Evolutionary conservation across 1,284 basidiomycete genomes (phyloP), one percentile per base, ranked within the genome.

Genomic region (Anthracocystis walkeri): DNA sequence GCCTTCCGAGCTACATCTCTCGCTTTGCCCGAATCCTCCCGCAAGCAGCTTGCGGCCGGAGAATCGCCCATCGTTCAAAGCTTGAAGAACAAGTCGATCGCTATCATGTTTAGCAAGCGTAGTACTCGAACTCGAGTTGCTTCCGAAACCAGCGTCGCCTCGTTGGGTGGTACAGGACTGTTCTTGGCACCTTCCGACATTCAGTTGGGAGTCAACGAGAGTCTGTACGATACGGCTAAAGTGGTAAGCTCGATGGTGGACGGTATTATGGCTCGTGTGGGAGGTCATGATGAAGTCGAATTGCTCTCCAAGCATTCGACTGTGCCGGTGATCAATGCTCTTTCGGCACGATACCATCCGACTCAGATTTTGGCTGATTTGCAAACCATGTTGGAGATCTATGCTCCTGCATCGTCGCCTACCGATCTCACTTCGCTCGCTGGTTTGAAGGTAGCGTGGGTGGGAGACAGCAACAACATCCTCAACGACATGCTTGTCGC

Each of bases 401-500:
- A 76, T 45, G 67, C 80, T 5, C 82, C 87, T 90, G 88, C 0
- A 84, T 89, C 0, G 84, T 89, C 73, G 82, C 92, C 82, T 81
- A 66, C 73, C 21, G 54, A 63, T 20, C 64, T 81, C 14, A 63
- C 78, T 23, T 74, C 80, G 35, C 75, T 87, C 2, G 74, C 82
- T 1, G 83, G 85, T 1, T 82, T 86, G 42, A 82, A 79, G 55
- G 80, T 84, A 5, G 92, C 95, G 4, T 99, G 95, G 87, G 90
- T 99, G 57, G 97, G 96, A 7, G 97, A 99, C 87, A 92, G 92
- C 35, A 94, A 95, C 72, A 99, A 99, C 85, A 94, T 99, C 58
- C 88, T 97, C 64, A 94, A 98, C 86, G 96, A 99, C 86, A 95
- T 99, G 92, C 90, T 98, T 40, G 96, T 97, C 60, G 90, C 93